Evolutionary conservation across 805 yeast species (phyloP), one percentile per base, ranked within the genome.

Genomic region (Saccharomycopsis amapae): DNA sequence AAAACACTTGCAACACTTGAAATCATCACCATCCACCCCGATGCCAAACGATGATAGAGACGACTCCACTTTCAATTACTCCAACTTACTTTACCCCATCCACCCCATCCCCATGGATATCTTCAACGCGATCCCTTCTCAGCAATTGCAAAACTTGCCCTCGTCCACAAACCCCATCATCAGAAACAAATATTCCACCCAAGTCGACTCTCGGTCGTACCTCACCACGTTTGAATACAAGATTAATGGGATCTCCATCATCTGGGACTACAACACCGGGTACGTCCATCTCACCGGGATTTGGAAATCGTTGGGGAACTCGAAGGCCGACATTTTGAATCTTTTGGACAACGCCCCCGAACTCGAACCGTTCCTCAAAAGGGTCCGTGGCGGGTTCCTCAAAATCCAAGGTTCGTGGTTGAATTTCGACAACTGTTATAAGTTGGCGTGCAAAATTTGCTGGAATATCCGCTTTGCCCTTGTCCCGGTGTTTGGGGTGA

Each of bases 341-440:
- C 65, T 85, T 37, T 65, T 85, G 26, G 87, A 82, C 57, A 64
- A 63, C 45, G 62, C 69, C 18, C 89, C 89, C 1, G 78, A 78
- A 55, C 67, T 79, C 44, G 85, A 76, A 53, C 75, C 71, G 15
- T 73, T 70, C 35, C 72, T 82, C 45, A 77, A 77, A 55, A 73
- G 96, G 42, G 86, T 88, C 13, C 68, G 96, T 45, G 97, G 97
- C 39, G 97, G 96, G 2, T 86, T 78, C 56, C 72, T 88, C 53
- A 87, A 87, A 67, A 86, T 89, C 53, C 97, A 88, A 65, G 97
- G 97, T 3, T 86, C 96, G 6, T 89, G 96, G 96, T 64, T 87
- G 33, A 90, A 95, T 1, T 81, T 64, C 57, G 74, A 72, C 7
- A 68, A 84, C 42, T 87, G 94, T 20, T 71, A 71, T 49, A 64